These are phyloP conservation scores for Auricularia sp. DNA, from an alignment of 768 basidiomycete species.

Conservation along the genomic window DNA sequence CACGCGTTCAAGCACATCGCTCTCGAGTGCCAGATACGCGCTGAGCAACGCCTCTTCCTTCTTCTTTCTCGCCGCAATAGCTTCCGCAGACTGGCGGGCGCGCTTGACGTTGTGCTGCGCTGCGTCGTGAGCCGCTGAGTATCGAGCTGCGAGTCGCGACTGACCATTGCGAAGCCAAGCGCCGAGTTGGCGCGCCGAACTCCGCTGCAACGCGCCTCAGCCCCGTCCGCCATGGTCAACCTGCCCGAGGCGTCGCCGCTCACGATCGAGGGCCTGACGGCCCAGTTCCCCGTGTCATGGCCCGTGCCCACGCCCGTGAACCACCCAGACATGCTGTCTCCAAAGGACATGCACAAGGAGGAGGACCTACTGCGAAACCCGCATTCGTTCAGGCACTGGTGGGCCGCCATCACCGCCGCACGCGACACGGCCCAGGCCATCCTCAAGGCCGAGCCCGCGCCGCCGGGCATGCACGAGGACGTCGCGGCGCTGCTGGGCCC, in stretches of 20 bases:
- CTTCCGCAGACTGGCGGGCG: slow-evolving; percentile 45
- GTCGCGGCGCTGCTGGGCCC: slow-evolving; percentile 62
- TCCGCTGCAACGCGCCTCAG: neutral
- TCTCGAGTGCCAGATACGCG: slow-evolving; percentile 59
- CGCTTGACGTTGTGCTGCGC: slow-evolving; percentile 54
- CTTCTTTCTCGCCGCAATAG: slow-evolving; percentile 52
- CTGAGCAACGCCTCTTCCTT: slow-evolving; percentile 69
- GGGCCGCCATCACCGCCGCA: slow-evolving; percentile 70
- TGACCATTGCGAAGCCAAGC: neutral
- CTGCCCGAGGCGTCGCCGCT: slow-evolving; percentile 32
- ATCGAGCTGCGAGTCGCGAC: neutral
- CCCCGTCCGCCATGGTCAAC: slow-evolving; percentile 1
- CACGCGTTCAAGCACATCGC: slow-evolving; percentile 57
- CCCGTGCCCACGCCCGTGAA: slow-evolving; percentile 77
- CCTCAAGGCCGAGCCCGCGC: slow-evolving; percentile 45
- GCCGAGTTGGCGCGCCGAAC: neutral
- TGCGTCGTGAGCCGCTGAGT: neutral
- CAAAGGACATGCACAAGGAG: slow-evolving; percentile 75
- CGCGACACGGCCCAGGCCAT: slow-evolving; percentile 52
- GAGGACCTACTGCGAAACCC: slow-evolving; percentile 92
- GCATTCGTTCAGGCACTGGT: slow-evolving; percentile 87
- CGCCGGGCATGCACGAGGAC: slow-evolving; percentile 17
- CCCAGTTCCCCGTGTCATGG: slow-evolving; percentile 71
- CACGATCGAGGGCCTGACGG: slow-evolving; percentile 42
- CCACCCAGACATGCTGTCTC: slow-evolving; percentile 62